Conservation (phyloP, 768 basidiomycete genomes). For the Mycena floridula region DNA sequence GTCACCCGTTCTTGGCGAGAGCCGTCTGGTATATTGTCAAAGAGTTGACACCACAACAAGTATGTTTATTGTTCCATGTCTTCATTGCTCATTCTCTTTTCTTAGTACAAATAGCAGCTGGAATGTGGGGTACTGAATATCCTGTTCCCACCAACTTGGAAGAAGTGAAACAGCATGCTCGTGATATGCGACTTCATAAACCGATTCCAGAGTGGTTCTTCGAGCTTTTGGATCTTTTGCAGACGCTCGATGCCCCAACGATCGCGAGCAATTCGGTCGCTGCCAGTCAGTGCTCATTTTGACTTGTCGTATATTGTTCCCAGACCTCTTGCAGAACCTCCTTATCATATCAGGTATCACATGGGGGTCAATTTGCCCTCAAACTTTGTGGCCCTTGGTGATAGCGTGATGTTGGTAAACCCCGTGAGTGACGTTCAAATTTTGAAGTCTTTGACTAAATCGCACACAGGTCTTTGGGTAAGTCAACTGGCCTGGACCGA, state of each 20-base stretch:
- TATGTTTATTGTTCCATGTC: not conserved
- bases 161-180: conserved; percentile 8
- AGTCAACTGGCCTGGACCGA: no score
- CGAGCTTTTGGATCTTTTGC: conserved; percentile 20
- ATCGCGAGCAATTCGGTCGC: conserved; percentile 4
- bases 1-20: not conserved
- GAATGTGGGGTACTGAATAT: not conserved
- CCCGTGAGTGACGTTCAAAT: no score
- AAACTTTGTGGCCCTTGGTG: conserved; percentile 29
- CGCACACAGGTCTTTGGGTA: not conserved
- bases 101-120: not conserved
- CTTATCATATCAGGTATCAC: conserved; percentile 22
- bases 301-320: not conserved
- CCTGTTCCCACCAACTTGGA: conserved; percentile 2
- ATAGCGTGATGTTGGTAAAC: conserved; percentile 21
- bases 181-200: conserved; percentile 4
- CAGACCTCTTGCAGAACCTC: conserved; percentile 12
- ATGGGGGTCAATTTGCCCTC: conserved; percentile 17
- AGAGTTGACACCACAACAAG: not conserved
- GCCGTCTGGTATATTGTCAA: no score
- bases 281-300: conserved; percentile 11
- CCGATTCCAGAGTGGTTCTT: conserved; percentile 22
- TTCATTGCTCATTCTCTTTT: not conserved
- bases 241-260: conserved; percentile 15
- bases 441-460: no score